Percentiles rank a stretch among this genome's conserved stretches.
Conservation (phyloP, 306 rosid species). For the Cicer judaicum region DNA sequence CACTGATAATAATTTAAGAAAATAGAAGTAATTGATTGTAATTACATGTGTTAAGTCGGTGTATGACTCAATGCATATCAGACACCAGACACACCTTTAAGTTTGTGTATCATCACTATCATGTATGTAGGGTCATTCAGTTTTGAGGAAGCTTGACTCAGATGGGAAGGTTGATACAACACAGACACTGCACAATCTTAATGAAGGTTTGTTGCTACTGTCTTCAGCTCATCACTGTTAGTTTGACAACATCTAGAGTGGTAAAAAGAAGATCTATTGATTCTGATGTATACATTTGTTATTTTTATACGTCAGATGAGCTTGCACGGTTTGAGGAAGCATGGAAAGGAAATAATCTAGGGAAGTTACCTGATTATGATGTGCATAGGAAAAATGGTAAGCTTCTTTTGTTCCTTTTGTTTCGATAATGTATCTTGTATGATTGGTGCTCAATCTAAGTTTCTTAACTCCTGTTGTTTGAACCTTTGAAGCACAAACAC, state of each 20-base stretch:
- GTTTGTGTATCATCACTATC: background rate
- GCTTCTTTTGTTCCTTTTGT: conserved; percentile 8
- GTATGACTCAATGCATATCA: too few relatives aligned
- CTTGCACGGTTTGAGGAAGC: conserved; percentile 75
- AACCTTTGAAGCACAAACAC: too few relatives aligned
- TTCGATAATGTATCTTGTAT: background rate
- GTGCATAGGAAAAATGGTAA: conserved; percentile 47
- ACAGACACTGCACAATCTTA: conserved; percentile 81
- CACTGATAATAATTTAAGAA: too few relatives aligned
- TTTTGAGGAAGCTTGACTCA: conserved; percentile 74
- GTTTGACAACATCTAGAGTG: background rate
- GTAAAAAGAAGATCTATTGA: background rate
- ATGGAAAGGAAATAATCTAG: conserved; percentile 67
- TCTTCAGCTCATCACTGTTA: background rate
- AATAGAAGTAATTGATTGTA: too few relatives aligned
- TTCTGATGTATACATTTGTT: background rate
- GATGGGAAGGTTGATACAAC: conserved; percentile 70
- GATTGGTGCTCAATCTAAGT: background rate
- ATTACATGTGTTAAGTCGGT: too few relatives aligned
- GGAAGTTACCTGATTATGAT: conserved; percentile 46
- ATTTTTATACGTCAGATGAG: conserved; percentile 58
- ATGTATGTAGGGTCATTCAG: conserved; percentile 74
- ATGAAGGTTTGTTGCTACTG: conserved; percentile 64
- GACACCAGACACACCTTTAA: background rate
- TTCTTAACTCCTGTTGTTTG: background rate